Base-by-base conservation (phyloP, 345 rosid genomes). In the Citrus medica region DNA sequence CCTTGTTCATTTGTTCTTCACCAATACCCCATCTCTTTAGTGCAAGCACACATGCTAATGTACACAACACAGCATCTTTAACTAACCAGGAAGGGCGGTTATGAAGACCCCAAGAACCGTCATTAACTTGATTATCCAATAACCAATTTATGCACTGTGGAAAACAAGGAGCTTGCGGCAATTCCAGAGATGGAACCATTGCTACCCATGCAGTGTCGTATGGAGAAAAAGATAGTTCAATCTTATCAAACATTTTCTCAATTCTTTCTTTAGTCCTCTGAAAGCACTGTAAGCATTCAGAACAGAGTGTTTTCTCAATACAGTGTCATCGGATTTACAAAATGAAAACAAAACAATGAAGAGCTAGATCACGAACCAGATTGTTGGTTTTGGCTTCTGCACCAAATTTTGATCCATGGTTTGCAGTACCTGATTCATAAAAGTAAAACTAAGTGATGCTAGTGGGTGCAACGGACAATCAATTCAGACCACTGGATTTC, bases 171-270 rank as follows among this genome's bases (percentile, higher is more conserved):
- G 73, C 69, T 4, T 76, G 55, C 0, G 77, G 76, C n/a, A 92
- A 88, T 74, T 73, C 82, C 2, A 84, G 88, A 59, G 92, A 90
- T 63, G 94, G 97, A 61, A 89, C 84, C 99, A 93, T 95, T 51
- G 99, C 96, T 46, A 93, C 91, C 97, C 98, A 93, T 59, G 97
- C 96, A 80, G 96, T 95, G 83, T 95, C 98, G 61, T 92, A 93
- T 0, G 97, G 83, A 33, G 98, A 95, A 66, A 87, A 84, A 25
- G 95, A 89, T 32, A 92, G 88, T 69, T 91, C 92, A 70, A 86
- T 82, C 77, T 86, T 82, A 68, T 82, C 79, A 73, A 95, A 91
- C 93, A 95, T 81, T 64, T 83, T 83, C 89, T 83, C 88, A 55
- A 89, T 82, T 59, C 81, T 89, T 78, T 89, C 92, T 82, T 81